A percentile compares a stretch with the other conserved stretches of the same genome.
phyloP scores from a whole-genome alignment of 2,329 filamentous ascomycete genomes.

The Albophoma yamanashiensis region DNA sequence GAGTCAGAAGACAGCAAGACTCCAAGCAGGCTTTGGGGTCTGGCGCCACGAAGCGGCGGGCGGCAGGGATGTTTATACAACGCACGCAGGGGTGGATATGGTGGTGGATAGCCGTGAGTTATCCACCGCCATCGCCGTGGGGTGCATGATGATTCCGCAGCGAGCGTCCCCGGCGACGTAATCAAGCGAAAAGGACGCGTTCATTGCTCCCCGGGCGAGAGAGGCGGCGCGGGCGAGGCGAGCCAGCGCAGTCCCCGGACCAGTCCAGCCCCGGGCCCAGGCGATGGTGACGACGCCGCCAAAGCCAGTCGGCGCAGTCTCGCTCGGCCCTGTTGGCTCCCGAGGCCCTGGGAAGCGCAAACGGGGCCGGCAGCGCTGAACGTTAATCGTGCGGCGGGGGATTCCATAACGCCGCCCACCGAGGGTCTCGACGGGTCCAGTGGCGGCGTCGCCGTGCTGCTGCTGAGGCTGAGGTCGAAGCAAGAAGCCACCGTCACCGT shows the following conservation, averaged over 20 bases:
- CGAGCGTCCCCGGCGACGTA: neutral
- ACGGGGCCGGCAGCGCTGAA: too few species aligned
- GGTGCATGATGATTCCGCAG: neutral
- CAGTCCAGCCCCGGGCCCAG: neutral
- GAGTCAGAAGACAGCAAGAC: neutral
- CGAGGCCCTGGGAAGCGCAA: neutral
- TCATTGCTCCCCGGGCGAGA: too few species aligned
- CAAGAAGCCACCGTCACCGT: neutral
- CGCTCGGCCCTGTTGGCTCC: neutral
- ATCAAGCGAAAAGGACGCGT: neutral
- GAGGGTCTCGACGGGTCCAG: neutral
- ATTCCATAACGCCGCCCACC: neutral
- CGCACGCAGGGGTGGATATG: neutral
- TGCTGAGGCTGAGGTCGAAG: neutral
- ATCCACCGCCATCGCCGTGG: neutral
- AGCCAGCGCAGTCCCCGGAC: too few species aligned
- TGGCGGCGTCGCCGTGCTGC: neutral
- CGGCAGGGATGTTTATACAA: neutral
- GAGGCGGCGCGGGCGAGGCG: too few species aligned
- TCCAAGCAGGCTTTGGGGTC: neutral
- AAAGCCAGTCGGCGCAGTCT: too few species aligned
- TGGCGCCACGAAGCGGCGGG: neutral
- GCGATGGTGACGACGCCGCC: neutral
- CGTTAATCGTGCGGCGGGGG: too few species aligned
- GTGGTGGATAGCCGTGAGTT: too few species aligned